Conservation (phyloP, 345 rosid species). For the Populus ilicifolia region DNA sequence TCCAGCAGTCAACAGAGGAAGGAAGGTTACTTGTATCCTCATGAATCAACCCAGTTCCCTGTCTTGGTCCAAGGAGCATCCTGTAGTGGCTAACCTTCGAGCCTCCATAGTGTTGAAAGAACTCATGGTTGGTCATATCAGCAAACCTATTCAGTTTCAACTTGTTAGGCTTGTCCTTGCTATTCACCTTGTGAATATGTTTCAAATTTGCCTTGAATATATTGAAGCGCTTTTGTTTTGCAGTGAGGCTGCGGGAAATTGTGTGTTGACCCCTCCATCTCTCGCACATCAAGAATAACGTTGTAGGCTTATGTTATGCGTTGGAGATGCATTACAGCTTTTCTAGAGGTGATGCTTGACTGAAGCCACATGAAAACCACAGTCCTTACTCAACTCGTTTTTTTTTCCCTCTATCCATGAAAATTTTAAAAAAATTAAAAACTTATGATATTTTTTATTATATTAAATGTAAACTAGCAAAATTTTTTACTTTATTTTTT, state of each 20-base stretch:
- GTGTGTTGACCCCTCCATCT: constrained; percentile 23
- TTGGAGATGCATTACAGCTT: too few species aligned
- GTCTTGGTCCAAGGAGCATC: constrained; percentile 27
- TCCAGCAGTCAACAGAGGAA: constrained; percentile 37
- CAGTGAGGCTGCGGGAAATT: constrained; percentile 19
- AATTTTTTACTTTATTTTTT: too few species aligned
- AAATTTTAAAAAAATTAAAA: too few species aligned
- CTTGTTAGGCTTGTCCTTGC: constrained; percentile 25
- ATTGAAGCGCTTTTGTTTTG: constrained; percentile 18
- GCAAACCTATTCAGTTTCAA: constrained; percentile 31
- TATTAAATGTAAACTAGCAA: too few species aligned
- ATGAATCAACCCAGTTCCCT: constrained; percentile 16
- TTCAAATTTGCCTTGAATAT: constrained; percentile 16
- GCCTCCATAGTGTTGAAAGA: constrained; percentile 20
- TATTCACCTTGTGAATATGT: constrained; percentile 13
- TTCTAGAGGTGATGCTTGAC: not conserved
- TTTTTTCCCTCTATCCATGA: too few species aligned
- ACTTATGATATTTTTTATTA: too few species aligned
- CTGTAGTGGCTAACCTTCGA: constrained; percentile 38
- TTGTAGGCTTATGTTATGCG: too few species aligned
- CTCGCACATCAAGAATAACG: not conserved
- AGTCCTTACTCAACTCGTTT: too few species aligned
- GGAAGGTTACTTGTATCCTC: constrained; percentile 20
- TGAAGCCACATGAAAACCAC: too few species aligned
- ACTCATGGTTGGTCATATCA: constrained; percentile 42